These are phyloP conservation scores for Vanrija pseudolonga DNA, from an alignment of 1,284 basidiomycete genomes.

Conservation along the genomic window DNA sequence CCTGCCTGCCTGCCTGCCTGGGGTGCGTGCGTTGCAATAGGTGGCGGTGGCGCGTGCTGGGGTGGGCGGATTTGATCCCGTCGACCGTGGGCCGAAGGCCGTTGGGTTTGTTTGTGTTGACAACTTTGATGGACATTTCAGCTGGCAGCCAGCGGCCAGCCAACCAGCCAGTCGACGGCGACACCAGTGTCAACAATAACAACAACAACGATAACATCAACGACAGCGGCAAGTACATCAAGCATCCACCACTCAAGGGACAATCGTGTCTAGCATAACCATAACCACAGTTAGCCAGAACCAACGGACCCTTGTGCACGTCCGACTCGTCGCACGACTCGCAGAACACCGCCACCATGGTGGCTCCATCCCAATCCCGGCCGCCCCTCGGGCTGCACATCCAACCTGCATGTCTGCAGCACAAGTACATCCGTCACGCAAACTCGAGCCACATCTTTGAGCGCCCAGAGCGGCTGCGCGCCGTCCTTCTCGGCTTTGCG, in stretches of 20 bases:
- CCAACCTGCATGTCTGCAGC: constrained; percentile 52
- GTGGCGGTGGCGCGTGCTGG: background rate
- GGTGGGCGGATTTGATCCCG: background rate
- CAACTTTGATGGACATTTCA: background rate
- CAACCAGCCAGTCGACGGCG: background rate
- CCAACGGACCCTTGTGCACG: background rate
- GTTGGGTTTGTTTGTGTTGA: background rate
- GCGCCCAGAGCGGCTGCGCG: constrained; percentile 80
- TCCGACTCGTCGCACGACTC: background rate
- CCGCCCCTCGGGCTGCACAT: constrained; percentile 45
- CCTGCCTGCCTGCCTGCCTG: no score
- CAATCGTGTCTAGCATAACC: background rate
- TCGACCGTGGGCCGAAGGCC: background rate
- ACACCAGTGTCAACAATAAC: background rate
- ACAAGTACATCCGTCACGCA: constrained; percentile 71
- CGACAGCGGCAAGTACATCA: background rate
- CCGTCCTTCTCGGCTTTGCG: constrained; percentile 72
- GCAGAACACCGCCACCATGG: background rate
- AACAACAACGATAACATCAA: constrained; percentile 1
- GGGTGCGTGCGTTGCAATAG: background rate
- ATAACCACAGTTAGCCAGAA: background rate
- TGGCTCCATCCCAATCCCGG: background rate
- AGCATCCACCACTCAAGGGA: background rate
- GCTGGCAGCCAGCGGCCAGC: background rate
- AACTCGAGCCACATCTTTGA: constrained; percentile 74